Evolutionary conservation across 139 green algal species (phyloP).

Genomic region (Axilococcus clingmanii): DNA sequence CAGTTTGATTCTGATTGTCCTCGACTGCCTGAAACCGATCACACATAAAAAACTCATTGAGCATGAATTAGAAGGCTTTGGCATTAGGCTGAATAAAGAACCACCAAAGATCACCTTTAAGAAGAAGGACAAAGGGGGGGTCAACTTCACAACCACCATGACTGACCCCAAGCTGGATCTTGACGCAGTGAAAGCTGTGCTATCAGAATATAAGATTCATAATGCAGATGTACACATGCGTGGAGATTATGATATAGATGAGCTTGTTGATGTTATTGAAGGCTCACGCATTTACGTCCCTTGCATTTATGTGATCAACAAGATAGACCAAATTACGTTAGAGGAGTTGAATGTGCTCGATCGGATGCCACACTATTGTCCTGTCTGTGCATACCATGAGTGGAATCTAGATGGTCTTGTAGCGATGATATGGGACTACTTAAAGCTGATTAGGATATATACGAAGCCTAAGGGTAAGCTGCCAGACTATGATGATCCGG

Average conservation of each 20-base stretch:
- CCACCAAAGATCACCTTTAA: conserved; percentile 86
- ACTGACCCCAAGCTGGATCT: conserved; percentile 69
- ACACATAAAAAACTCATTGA: conserved; percentile 94
- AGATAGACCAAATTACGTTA: conserved; percentile 85
- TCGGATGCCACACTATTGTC: conserved; percentile 93
- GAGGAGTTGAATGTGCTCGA: conserved; percentile 89
- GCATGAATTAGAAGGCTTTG: conserved; percentile 86
- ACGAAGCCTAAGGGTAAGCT: conserved; percentile 91
- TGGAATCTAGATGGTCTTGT: conserved; percentile 92
- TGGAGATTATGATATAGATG: conserved; percentile 80
- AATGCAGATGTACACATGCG: conserved; percentile 88
- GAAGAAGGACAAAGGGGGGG: conserved; percentile 92
- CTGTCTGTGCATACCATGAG: conserved; percentile 80
- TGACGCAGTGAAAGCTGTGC: conserved; percentile 81
- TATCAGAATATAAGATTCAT: conserved; percentile 79
- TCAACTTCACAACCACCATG: conserved; percentile 53
- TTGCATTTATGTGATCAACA: conserved; percentile 96
- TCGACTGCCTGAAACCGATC: conserved; percentile 97
- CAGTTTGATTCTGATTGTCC: conserved; percentile 96
- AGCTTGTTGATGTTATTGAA: conserved; percentile 98
- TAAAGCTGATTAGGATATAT: conserved; percentile 86
- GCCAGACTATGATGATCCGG: conserved; percentile 94
- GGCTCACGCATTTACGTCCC: conserved; percentile 90
- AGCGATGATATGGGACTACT: conserved; percentile 94
- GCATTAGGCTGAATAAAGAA: conserved; percentile 94